A percentile compares a stretch with the other conserved stretches of the same genome.
These are phyloP conservation scores for Pythium insidiosum DNA, from an alignment of 352 stramenopile genomes.

Conservation along the genomic window DNA sequence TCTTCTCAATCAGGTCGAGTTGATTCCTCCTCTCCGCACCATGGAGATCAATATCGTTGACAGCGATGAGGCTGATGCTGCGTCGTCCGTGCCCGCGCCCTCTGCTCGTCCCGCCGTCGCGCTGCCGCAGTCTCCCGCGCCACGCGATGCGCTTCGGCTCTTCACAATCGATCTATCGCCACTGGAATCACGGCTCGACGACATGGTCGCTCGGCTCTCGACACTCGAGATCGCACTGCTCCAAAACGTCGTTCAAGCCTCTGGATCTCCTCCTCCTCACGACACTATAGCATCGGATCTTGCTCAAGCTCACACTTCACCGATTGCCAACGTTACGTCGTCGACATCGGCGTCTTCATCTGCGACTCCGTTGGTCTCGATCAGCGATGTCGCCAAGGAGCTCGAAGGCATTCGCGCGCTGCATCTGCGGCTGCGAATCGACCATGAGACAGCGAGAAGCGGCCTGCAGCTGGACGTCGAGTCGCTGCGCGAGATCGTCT, in stretches of 20 bases:
- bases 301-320: too few relatives aligned
- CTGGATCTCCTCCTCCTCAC: constrained; percentile 6
- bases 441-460: constrained; percentile 25
- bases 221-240: constrained; percentile 20
- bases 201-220: constrained; percentile 36
- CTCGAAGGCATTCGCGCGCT: constrained; percentile 44
- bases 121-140: too few relatives aligned
- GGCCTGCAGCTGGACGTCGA: constrained; percentile 34
- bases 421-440: constrained; percentile 49
- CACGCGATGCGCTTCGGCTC: constrained; percentile 10
- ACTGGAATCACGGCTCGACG: constrained; percentile 40
- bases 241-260: neutral
- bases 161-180: constrained; percentile 22
- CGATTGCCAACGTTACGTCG: too few relatives aligned
- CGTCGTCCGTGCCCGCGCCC: too few relatives aligned
- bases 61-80: neutral
- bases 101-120: too few relatives aligned
- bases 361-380: neutral
- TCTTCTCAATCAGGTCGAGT: too few relatives aligned
- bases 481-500: constrained; percentile 30
- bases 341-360: neutral
- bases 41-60: too few relatives aligned
- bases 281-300: too few relatives aligned
- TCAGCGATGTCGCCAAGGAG: constrained; percentile 23
- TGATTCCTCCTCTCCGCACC: too few relatives aligned